Base-by-base conservation (phyloP, 495 filamentous ascomycete species). In the Penicillium alfredii region DNA sequence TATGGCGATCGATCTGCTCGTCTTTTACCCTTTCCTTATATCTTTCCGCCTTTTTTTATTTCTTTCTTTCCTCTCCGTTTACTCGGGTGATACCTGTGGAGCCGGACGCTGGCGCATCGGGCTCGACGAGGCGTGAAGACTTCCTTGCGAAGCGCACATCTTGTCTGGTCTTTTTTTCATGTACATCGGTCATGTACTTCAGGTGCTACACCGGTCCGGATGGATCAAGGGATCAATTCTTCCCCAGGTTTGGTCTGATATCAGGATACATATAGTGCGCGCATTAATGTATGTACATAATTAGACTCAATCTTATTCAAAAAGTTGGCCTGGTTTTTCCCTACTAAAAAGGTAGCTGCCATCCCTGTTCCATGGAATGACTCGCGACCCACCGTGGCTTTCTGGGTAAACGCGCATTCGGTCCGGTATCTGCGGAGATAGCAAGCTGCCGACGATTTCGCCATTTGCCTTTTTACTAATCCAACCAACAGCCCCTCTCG, bases 251-350 rank as follows among this genome's bases (percentile, higher is more conserved):
- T 45, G 28, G 29, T 51, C 38, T 42, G 31, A 43, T 29, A 35
- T 40, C 44, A 53, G 49, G 33, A 45, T 33, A 44, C 37, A 52
- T 47, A 36, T 40, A 50, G 32, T 44, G 52, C 49, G 45, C 44
- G 35, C 35, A 51, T 55, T 51, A 46, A 55, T 54, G 44, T 55
- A 53, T 50, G 53, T 53, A 56, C 46, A 55, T 56, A 52, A 50
- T 55, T 53, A 58, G 48, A 50, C 34, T 53, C 27, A 49, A 53
- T 53, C 38, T 51, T 17, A 43, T 40, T 44, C n/a, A 12, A 29
- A 35, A 47, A 51, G 39, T 32, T 53, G 38, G 40, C 41, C 43
- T 38, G 10, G 14, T n/a, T n/a, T n/a, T n/a, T n/a, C n/a, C n/a
- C n/a, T n/a, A n/a, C n/a, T n/a, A n/a, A n/a, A n/a, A n/a, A n/a